Percentiles rank a stretch among this genome's conserved stretches.
Evolutionary conservation across 2,329 filamentous ascomycete genomes (phyloP).

Genomic region (Elsinoe ampelina): DNA sequence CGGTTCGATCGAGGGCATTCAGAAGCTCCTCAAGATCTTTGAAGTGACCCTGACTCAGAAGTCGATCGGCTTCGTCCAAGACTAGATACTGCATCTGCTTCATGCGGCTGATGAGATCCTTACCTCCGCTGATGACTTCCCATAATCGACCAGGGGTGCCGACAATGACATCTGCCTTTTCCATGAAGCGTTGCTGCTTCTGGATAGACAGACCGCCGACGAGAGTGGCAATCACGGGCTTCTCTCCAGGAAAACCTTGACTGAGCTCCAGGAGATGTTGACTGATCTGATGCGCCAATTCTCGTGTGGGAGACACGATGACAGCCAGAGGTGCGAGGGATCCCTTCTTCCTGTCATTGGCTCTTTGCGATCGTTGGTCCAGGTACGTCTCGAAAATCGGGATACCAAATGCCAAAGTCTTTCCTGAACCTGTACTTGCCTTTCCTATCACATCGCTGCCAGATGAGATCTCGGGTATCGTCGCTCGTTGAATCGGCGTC

Average conservation of each 20-base stretch:
- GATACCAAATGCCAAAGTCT: conserved; percentile 89
- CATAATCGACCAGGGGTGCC: conserved; percentile 87
- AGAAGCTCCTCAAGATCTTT: conserved; percentile 89
- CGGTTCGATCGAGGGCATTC: conserved; percentile 58
- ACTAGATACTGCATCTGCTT: conserved; percentile 72
- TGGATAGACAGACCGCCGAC: conserved; percentile 90
- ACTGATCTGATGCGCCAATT: conserved; percentile 84
- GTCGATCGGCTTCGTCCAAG: conserved; percentile 85
- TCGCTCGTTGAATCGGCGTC: conserved; percentile 67
- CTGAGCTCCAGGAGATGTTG: conserved; percentile 73
- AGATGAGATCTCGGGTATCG: conserved; percentile 72
- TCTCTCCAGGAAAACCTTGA: conserved; percentile 51
- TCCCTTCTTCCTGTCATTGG: conserved; percentile 21
- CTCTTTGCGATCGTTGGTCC: conserved; percentile 31
- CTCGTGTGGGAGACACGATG: conserved; percentile 82
- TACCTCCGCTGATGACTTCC: conserved; percentile 78
- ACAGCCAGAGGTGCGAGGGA: conserved; percentile 49
- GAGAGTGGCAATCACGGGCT: conserved; percentile 63
- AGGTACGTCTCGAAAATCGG: conserved; percentile 84
- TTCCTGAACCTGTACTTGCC: conserved; percentile 90
- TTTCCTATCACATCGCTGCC: conserved; percentile 93
- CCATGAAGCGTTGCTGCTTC: conserved; percentile 81
- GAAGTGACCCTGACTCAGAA: conserved; percentile 88
- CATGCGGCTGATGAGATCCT: conserved; percentile 59
- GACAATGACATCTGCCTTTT: conserved; percentile 75